Conservation (phyloP, 2,329 filamentous ascomycete genomes). For the Pyrenophora seminiperda region DNA sequence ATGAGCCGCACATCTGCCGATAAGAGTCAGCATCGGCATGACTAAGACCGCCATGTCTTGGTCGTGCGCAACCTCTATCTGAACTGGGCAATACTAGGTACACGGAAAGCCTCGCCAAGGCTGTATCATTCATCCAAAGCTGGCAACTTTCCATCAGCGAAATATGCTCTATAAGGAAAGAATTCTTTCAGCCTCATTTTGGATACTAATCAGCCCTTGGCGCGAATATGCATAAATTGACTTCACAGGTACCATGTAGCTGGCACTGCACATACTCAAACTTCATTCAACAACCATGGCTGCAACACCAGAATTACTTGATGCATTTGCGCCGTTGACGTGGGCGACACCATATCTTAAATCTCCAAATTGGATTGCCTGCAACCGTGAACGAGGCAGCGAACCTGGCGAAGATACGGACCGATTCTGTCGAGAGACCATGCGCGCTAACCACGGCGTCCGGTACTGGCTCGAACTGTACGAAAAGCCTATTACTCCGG, state of each 20-base stretch:
- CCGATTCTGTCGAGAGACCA: slow-evolving; percentile 23
- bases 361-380: slow-evolving; percentile 26
- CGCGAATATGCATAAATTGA: not conserved
- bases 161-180: not conserved
- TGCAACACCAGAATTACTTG: slow-evolving; percentile 15
- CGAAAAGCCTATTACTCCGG: slow-evolving; percentile 21
- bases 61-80: not conserved
- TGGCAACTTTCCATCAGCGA: not conserved
- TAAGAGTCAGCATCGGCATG: not conserved
- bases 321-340: slow-evolving; percentile 27
- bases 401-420: slow-evolving; percentile 14
- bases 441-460: slow-evolving; percentile 24
- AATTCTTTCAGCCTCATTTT: not conserved
- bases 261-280: not conserved
- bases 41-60: not conserved
- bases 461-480: slow-evolving; percentile 29
- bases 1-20: not conserved
- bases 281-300: slow-evolving; percentile 12
- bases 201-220: not conserved
- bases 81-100: not conserved
- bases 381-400: slow-evolving; percentile 20
- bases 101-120: not conserved
- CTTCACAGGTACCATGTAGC: not conserved
- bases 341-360: slow-evolving; percentile 32
- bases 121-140: not conserved